phyloP scores from a whole-genome alignment of 2,329 filamentous ascomycete genomes.

The Fusarium sp. region DNA sequence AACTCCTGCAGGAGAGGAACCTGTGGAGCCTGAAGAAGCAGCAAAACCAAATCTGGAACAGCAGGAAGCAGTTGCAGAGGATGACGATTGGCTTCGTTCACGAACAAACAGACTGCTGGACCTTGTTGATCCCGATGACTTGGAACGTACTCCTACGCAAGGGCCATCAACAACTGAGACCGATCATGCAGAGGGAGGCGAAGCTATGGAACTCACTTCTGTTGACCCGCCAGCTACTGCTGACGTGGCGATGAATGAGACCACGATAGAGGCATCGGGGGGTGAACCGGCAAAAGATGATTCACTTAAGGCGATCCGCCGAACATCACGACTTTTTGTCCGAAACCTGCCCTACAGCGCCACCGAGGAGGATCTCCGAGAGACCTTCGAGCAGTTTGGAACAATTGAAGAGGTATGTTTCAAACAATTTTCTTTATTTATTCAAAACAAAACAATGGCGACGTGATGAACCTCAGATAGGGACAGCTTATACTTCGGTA shows the following conservation, averaged over 20 bases:
- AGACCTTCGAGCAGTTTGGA: conserved; percentile 79
- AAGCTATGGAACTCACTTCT: conserved; percentile 29
- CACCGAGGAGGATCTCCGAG: conserved; percentile 80
- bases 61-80: conserved; percentile 65
- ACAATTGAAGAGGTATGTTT: conserved; percentile 86
- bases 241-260: conserved; percentile 41
- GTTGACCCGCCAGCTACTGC: conserved; percentile 27
- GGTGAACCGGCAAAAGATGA: conserved; percentile 47
- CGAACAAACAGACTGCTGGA: conserved; percentile 89
- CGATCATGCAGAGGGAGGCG: conserved; percentile 32
- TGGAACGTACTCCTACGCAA: conserved; percentile 44
- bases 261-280: conserved; percentile 44
- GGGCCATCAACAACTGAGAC: conserved; percentile 27
- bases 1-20: conserved; percentile 31
- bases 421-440: conserved; percentile 24
- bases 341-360: conserved; percentile 88
- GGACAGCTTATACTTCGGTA: conserved; percentile 98
- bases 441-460: conserved; percentile 46
- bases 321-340: conserved; percentile 85
- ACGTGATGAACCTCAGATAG: conserved; percentile 99
- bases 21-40: conserved; percentile 42
- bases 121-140: conserved; percentile 80
- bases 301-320: conserved; percentile 64
- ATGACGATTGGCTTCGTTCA: conserved; percentile 92
- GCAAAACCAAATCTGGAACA: conserved; percentile 39